phyloP scores from a whole-genome alignment of 352 stramenopile genomes.

The Phytophthora colocasiae region DNA sequence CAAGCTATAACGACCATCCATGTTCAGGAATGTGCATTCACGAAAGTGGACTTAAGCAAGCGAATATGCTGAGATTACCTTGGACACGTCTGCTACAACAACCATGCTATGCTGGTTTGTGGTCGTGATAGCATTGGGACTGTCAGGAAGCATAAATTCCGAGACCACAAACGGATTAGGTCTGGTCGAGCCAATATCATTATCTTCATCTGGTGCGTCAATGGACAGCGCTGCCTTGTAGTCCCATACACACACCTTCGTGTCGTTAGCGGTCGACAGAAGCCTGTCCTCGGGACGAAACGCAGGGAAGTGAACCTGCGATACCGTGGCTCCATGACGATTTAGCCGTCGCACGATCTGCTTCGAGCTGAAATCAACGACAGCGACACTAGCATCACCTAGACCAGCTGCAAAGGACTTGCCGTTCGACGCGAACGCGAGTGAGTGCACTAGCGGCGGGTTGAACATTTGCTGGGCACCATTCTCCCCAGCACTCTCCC shows the following conservation, averaged over 20 bases:
- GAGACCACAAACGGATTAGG: constrained; percentile 52
- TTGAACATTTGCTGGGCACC: constrained; percentile 76
- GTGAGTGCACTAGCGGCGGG: constrained; percentile 71
- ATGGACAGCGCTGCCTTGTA: constrained; percentile 47
- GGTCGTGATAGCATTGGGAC: constrained; percentile 66
- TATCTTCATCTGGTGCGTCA: constrained; percentile 13
- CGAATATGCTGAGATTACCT: constrained; percentile 56
- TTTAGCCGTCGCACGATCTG: constrained; percentile 60
- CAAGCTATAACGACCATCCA: too few relatives aligned
- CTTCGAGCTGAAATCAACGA: constrained; percentile 69
- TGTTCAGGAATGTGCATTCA: too few relatives aligned
- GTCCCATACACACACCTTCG: constrained; percentile 72
- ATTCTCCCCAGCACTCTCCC: constrained; percentile 4
- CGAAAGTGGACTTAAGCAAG: constrained; percentile 37
- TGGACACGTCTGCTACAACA: constrained; percentile 57
- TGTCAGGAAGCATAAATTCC: constrained; percentile 50
- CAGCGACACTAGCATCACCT: constrained; percentile 65
- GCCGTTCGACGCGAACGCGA: constrained; percentile 70
- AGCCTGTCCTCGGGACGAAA: constrained; percentile 62
- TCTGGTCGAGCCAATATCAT: constrained; percentile 21
- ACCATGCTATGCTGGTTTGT: constrained; percentile 60
- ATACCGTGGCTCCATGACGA: constrained; percentile 61
- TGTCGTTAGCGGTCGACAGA: constrained; percentile 71
- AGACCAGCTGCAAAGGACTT: constrained; percentile 72
- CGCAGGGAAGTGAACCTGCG: constrained; percentile 68